A percentile compares a stretch with the other conserved stretches of the same genome.
Evolutionary conservation across 2,329 filamentous ascomycete genomes (phyloP).

Genomic region (Xylariaceae sp.): DNA sequence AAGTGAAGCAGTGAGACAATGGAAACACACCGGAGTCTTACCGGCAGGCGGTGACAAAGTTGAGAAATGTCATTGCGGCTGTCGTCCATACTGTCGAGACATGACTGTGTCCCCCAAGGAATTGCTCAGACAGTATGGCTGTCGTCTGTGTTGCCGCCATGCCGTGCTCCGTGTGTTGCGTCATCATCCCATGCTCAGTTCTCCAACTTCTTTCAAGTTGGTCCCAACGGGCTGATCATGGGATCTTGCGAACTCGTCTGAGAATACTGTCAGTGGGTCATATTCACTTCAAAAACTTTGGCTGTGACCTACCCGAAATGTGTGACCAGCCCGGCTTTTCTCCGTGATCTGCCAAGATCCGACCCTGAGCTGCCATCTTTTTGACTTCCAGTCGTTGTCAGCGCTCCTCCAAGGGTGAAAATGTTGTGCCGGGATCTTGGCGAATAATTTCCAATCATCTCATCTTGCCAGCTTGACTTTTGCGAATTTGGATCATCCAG

Average conservation of each 20-base stretch:
- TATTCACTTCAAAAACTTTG: too few species aligned
- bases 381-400: too few species aligned
- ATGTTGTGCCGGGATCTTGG: too few species aligned
- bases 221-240: neutral
- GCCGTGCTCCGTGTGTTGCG: neutral
- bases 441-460: too few species aligned
- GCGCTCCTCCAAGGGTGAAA: too few species aligned
- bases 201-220: neutral
- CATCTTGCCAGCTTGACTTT: too few species aligned
- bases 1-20: neutral
- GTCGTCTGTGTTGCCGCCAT: neutral
- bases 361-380: too few species aligned
- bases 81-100: neutral
- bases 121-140: neutral
- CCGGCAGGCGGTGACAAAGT: neutral
- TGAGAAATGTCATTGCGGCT: neutral
- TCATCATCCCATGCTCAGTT: neutral
- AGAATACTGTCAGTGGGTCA: too few species aligned
- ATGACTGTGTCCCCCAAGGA: neutral
- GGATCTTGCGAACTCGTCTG: neutral
- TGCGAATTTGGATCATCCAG: too few species aligned
- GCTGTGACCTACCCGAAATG: too few species aligned
- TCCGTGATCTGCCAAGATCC: too few species aligned
- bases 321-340: too few species aligned
- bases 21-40: neutral